These are phyloP conservation scores for Lasiosphaeria miniovina DNA, from an alignment of 495 filamentous ascomycete genomes.

Conservation along the genomic window DNA sequence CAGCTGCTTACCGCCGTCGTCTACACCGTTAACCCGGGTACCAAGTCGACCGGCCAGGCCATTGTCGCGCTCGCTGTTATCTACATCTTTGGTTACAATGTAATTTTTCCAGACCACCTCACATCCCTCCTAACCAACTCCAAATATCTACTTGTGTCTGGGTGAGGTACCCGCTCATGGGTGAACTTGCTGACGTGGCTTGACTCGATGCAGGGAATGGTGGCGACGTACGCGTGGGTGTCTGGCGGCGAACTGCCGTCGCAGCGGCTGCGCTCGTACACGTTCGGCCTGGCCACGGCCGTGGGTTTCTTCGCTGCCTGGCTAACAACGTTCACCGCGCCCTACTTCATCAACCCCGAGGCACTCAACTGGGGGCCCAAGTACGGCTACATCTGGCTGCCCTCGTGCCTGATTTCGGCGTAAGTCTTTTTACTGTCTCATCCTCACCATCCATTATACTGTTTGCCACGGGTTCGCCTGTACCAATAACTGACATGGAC, in stretches of 20 bases:
- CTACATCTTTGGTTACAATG: constrained; percentile 54
- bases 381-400: constrained; percentile 55
- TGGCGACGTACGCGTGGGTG: constrained; percentile 57
- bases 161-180: too few relatives aligned
- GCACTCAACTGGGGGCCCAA: constrained; percentile 56
- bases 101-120: constrained; percentile 6
- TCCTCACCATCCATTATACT: not conserved
- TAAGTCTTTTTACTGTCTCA: not conserved
- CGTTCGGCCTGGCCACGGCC: constrained; percentile 50
- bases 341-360: constrained; percentile 61
- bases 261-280: constrained; percentile 50
- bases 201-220: constrained; percentile 25
- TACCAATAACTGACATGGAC: not conserved
- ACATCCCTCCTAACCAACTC: too few relatives aligned
- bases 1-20: constrained; percentile 51
- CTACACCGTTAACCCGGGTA: constrained; percentile 48
- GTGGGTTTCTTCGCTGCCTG: constrained; percentile 53
- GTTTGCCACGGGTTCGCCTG: not conserved
- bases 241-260: constrained; percentile 56
- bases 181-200: too few relatives aligned
- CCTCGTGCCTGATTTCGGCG: constrained; percentile 27
- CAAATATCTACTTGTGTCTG: too few relatives aligned
- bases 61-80: constrained; percentile 51
- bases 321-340: constrained; percentile 57
- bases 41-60: constrained; percentile 44